Percentiles rank a stretch among this genome's conserved stretches.
Conservation (phyloP, 805 yeast genomes). For the Ogataea sp. region DNA sequence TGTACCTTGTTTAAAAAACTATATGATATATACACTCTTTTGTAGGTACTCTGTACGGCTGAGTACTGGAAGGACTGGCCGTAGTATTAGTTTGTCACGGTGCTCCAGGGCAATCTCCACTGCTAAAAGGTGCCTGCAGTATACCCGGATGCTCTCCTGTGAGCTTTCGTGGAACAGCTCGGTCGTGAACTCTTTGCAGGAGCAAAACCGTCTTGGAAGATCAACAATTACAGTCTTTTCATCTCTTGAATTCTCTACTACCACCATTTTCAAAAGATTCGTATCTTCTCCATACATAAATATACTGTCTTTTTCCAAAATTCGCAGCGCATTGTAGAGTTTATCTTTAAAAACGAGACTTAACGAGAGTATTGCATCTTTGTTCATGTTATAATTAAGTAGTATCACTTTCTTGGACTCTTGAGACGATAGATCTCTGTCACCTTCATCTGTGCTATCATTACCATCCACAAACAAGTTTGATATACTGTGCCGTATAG, state of each 20-base stretch:
- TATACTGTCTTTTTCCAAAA: background rate
- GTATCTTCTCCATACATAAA: background rate
- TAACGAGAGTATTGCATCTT: background rate
- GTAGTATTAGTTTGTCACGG: background rate
- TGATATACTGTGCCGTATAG: too few species aligned
- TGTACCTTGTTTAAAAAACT: too few species aligned
- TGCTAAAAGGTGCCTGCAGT: background rate
- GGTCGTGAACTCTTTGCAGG: background rate
- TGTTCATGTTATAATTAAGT: background rate
- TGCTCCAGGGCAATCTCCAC: background rate
- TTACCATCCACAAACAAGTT: too few species aligned
- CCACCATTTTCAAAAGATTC: background rate
- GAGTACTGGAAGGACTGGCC: too few species aligned
- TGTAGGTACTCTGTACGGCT: background rate
- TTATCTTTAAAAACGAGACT: background rate
- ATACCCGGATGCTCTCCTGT: background rate
- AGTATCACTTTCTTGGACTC: background rate
- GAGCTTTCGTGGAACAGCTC: background rate
- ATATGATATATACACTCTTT: too few species aligned
- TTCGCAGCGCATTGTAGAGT: background rate
- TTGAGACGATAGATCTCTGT: too few species aligned
- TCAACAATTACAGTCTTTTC: background rate
- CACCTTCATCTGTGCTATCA: background rate
- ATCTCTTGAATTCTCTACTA: background rate
- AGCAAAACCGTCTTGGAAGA: background rate